These are phyloP conservation scores for Cutaneotrichosporon cavernicola DNA, from an alignment of 1,284 basidiomycete genomes.

Conservation along the genomic window DNA sequence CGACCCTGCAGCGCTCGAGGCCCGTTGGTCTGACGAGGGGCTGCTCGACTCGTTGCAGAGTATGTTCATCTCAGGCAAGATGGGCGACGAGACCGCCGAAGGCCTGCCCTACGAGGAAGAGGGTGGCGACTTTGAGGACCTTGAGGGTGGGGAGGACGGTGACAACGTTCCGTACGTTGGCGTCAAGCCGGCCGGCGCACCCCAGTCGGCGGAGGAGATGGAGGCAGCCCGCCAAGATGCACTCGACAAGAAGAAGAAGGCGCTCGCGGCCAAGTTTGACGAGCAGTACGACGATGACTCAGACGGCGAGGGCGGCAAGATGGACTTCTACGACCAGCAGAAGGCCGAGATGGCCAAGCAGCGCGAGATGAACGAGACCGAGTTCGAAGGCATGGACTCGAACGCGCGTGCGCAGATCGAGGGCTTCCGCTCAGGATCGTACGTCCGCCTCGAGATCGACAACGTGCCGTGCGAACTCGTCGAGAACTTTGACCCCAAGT, in stretches of 20 bases:
- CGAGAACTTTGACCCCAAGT: conserved; percentile 86
- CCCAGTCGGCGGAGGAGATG: conserved; percentile 26
- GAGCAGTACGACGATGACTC: conserved; percentile 88
- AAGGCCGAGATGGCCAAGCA: conserved; percentile 90
- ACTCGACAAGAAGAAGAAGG: conserved; percentile 83
- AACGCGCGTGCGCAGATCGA: conserved; percentile 80
- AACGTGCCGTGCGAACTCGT: conserved; percentile 88
- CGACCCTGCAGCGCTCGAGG: conserved; percentile 58
- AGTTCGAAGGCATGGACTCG: conserved; percentile 78
- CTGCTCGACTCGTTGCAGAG: conserved; percentile 80
- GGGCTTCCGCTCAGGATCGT: conserved; percentile 87
- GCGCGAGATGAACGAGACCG: conserved; percentile 76
- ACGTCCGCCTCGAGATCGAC: conserved; percentile 85
- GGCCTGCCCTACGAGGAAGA: conserved; percentile 56
- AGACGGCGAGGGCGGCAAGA: conserved; percentile 65
- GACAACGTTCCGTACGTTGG: conserved; percentile 51
- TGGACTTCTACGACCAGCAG: conserved; percentile 85
- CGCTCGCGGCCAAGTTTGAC: conserved; percentile 91
- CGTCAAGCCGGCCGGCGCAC: conserved; percentile 35
- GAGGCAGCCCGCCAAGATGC: conserved; percentile 59
- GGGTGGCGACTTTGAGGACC: conserved; percentile 57
- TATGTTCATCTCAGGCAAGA: conserved; percentile 83
- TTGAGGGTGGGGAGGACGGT: conserved; percentile 57
- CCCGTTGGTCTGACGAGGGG: conserved; percentile 78
- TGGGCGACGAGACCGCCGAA: conserved; percentile 43